Base-by-base conservation (phyloP, 2,329 filamentous ascomycete species). In the Cadophora sp. region DNA sequence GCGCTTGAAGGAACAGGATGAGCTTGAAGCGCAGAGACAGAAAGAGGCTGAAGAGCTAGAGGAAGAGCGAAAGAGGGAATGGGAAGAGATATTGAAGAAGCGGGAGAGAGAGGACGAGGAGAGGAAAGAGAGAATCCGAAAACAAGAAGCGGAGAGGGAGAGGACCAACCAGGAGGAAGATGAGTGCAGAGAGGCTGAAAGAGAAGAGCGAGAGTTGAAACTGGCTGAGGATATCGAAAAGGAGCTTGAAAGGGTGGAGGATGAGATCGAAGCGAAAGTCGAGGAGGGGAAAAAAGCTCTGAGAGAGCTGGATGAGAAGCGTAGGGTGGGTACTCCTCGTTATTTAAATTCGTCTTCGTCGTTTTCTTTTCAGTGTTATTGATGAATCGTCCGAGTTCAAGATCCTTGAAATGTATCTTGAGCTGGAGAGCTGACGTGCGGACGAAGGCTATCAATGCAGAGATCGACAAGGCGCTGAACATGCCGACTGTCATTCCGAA, bases 381-480 rank as follows among this genome's bases (percentile, higher is more conserved):
- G 7, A 47, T 43, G 18, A n/a, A 53, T 33, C 41, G 27, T 43
- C 47, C 5, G 9, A 3, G n/a, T 33, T 7, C 55, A 41, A 58
- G 55, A 41, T 24, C 11, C 20, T 58, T 1, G 55, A 58, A 1
- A 16, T 14, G 13, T 11, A 18, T 53, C 18, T n/a, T 51, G 16
- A 18, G 20, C n/a, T n/a, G 47, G 16, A 18, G 20, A 50, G 22
- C 48, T 53, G 30, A 48, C 43, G 22, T n/a, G 41, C 45, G 41
- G 41, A 53, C 2, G 45, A 36, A 76, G 74, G 65, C 65, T 11
- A 75, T 76, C 62, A 76, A 74, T 64, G 68, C 65, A 2, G 67
- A 74, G 62, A 75, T 76, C 24, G 74, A 75, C 30, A 70, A 63
- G 7, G 71, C 68, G 4, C 66, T 76, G 8, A 73, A 71, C 47